Conservation (phyloP, 495 filamentous ascomycete genomes). For the Penicillium longicatenatum region DNA sequence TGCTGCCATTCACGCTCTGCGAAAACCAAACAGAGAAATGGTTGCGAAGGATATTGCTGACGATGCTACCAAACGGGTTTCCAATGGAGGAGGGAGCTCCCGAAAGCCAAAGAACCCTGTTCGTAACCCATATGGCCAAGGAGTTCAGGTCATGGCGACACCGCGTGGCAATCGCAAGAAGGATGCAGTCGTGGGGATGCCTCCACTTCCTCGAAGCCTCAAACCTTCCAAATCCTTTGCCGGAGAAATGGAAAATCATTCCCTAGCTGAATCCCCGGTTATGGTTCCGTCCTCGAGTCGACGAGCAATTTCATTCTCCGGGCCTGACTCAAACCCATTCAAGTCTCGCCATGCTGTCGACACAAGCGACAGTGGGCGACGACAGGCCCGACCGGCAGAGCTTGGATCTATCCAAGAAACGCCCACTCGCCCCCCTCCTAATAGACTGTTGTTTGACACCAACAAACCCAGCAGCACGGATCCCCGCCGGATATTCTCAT, state of each 20-base stretch:
- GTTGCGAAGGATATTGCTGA: conserved; percentile 73
- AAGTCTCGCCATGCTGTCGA: conserved; percentile 10
- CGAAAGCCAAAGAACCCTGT: conserved; percentile 66
- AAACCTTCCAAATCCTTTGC: conserved; percentile 30
- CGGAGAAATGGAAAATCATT: conserved; percentile 24
- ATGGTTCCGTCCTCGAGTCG: conserved; percentile 32
- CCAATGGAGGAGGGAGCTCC: conserved; percentile 33
- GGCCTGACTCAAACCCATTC: conserved; percentile 29
- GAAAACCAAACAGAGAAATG: conserved; percentile 82
- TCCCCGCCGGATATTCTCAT: conserved; percentile 17
- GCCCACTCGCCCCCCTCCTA: conserved; percentile 48
- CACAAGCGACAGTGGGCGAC: conserved; percentile 3
- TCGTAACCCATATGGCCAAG: conserved; percentile 57
- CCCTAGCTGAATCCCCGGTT: conserved; percentile 26
- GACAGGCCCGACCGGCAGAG: conserved; percentile 17
- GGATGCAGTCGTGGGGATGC: conserved; percentile 34
- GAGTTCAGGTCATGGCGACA: conserved; percentile 76
- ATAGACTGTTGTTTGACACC: conserved; percentile 33
- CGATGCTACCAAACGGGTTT: conserved; percentile 62
- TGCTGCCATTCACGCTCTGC: conserved; percentile 78
- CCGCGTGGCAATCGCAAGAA: conserved; percentile 58
- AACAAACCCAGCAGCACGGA: conserved; percentile 12
- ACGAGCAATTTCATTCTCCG: conserved; percentile 30
- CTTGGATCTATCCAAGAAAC: conserved; percentile 51
- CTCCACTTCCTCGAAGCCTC: conserved; percentile 34